Base-by-base conservation (phyloP, 331 rosid genomes). In the Quercus phellos region DNA sequence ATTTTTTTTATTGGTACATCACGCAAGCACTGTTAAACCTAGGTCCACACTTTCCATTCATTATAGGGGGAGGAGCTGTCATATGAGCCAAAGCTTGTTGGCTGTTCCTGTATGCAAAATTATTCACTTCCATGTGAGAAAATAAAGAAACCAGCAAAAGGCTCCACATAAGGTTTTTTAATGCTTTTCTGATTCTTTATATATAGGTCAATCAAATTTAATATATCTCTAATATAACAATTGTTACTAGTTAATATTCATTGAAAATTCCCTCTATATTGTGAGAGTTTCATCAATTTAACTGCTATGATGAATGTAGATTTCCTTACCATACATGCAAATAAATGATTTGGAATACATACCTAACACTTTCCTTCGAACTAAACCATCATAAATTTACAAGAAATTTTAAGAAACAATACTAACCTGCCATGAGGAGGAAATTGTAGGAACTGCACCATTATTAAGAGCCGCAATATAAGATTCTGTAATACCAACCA, bases 401-500 rank as follows among this genome's bases (percentile, higher is more conserved):
- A 77, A n/a, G 77, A 55, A 19, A 72, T 54, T 61, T 79, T 21
- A 56, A 50, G 46, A 19, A 3, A 61, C 68, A 59, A 66, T 6
- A 87, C 84, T 56, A 74, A 90, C 98, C 98, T 94, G 97, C 98
- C 98, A 94, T 51, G 98, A 91, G 72, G 97, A 94, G 77, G 93
- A 85, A 81, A 94, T 91, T 46, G 93, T 84, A 64, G 98, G 98
- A 82, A 94, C 98, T 1, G 98, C 98, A 81, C 97, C 98, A 73
- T 90, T 87, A 79, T 94, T 91, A 53, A 91, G 88, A 22, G 97
- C 98, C 77, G 90, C 89, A 59, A 94, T 87, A 90, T 94, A 94
- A 51, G 98, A 87, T 78, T 91, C 82, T 0, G 89, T 89, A 51
- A 94, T 88, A 27, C 98, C 98, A 70, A 94, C 83, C 80, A 94